Evolutionary conservation across 805 yeast genomes (phyloP).

Genomic region (Starmerella bombi): DNA sequence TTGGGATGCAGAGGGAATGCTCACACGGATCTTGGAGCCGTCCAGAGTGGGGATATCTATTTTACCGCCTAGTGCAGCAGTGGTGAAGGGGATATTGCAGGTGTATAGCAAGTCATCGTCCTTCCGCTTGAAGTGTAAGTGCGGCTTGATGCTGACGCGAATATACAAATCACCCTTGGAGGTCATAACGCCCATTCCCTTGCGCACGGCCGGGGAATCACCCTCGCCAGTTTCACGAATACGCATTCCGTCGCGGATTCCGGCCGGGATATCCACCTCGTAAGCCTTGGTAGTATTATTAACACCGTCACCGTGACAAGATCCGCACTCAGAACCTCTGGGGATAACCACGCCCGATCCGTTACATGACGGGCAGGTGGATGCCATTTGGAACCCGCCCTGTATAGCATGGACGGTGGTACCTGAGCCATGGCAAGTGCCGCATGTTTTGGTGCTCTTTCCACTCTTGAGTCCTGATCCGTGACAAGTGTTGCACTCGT

Average conservation of each 20-base stretch:
- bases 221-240: constrained; percentile 80
- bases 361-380: constrained; percentile 75
- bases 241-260: constrained; percentile 75
- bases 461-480: constrained; percentile 80
- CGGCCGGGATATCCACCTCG: constrained; percentile 74
- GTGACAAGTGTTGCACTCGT: constrained; percentile 62
- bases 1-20: constrained; percentile 76
- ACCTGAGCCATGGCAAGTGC: constrained; percentile 87
- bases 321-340: constrained; percentile 51
- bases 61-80: constrained; percentile 92
- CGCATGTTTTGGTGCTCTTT: constrained; percentile 62
- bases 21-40: constrained; percentile 61
- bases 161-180: constrained; percentile 71
- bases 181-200: constrained; percentile 53
- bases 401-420: constrained; percentile 69
- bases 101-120: constrained; percentile 54
- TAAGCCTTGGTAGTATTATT: constrained; percentile 53
- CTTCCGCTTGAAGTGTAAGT: constrained; percentile 52
- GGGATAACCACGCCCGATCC: constrained; percentile 78
- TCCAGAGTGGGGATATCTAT: constrained; percentile 74
- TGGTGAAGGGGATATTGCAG: constrained; percentile 73
- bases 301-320: constrained; percentile 88
- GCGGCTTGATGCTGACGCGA: constrained; percentile 64
- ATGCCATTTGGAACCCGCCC: constrained; percentile 94
- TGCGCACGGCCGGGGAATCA: constrained; percentile 69